Evolutionary conservation across 169 alveolate species (phyloP).

Genomic region (Hepatocystis sp.): DNA sequence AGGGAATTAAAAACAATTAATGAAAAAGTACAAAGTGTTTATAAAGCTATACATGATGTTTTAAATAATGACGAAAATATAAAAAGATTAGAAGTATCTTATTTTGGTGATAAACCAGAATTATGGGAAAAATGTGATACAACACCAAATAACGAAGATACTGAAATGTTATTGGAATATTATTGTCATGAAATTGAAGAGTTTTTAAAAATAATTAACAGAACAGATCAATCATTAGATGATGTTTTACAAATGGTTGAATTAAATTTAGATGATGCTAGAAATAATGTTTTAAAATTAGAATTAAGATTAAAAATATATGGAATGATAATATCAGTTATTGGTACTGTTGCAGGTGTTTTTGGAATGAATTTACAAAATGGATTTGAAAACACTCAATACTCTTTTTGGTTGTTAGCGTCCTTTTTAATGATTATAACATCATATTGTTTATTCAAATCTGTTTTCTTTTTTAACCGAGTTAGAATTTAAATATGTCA

Average conservation of each 20-base stretch:
- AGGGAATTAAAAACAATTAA: slow-evolving; percentile 77
- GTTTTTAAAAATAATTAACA: slow-evolving; percentile 77
- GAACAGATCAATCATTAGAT: slow-evolving; percentile 85
- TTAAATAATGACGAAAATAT: slow-evolving; percentile 83
- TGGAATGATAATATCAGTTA: slow-evolving; percentile 84
- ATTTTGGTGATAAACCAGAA: slow-evolving; percentile 80
- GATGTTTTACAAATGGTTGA: slow-evolving; percentile 88
- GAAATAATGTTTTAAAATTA: slow-evolving; percentile 84
- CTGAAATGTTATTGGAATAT: slow-evolving; percentile 85
- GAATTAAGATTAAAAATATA: slow-evolving; percentile 86
- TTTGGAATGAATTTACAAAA: slow-evolving; percentile 88
- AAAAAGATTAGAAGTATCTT: slow-evolving; percentile 81
- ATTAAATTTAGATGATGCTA: slow-evolving; percentile 85
- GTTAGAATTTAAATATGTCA: slow-evolving; percentile 56
- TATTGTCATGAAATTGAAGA: slow-evolving; percentile 88
- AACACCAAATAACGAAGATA: slow-evolving; percentile 80
- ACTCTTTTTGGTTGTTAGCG: slow-evolving; percentile 83
- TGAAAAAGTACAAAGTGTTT: slow-evolving; percentile 81
- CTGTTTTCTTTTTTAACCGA: slow-evolving; percentile 39
- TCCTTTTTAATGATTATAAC: slow-evolving; percentile 79
- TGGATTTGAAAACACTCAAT: slow-evolving; percentile 81
- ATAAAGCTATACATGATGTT: slow-evolving; percentile 80
- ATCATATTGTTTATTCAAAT: slow-evolving; percentile 50
- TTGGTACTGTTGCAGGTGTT: slow-evolving; percentile 86
- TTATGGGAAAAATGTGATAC: slow-evolving; percentile 82